Conservation (phyloP, 768 basidiomycete genomes). For the Hebeloma cylindrosporum region DNA sequence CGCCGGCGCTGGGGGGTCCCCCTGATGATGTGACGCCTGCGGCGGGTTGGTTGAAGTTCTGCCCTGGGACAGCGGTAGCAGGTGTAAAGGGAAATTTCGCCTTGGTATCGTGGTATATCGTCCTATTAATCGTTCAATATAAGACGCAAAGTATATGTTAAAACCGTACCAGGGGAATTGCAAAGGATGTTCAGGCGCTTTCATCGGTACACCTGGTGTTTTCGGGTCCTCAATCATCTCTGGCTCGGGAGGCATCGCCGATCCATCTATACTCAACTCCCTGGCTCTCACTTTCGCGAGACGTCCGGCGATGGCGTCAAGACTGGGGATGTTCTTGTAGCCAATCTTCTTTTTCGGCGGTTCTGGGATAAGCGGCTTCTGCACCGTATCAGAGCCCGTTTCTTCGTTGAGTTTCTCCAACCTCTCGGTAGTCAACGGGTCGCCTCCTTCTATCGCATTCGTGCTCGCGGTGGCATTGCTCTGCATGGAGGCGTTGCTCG, state of each 20-base stretch:
- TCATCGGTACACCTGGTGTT: constrained; percentile 70
- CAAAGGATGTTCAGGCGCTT: constrained; percentile 80
- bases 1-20: constrained; percentile 19
- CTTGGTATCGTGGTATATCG: constrained; percentile 88
- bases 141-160: constrained; percentile 8
- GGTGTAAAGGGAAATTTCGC: constrained; percentile 63
- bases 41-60: constrained; percentile 19
- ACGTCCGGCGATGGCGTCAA: constrained; percentile 83
- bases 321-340: constrained; percentile 85
- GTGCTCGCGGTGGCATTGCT: constrained; percentile 41
- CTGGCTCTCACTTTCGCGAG: constrained; percentile 61
- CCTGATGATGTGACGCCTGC: constrained; percentile 18
- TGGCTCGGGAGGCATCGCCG: constrained; percentile 70
- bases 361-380: constrained; percentile 23
- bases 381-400: constrained; percentile 29
- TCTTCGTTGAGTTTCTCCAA: constrained; percentile 66
- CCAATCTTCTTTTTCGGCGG: constrained; percentile 49
- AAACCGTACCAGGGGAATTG: constrained; percentile 74
- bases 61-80: constrained; percentile 29
- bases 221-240: constrained; percentile 82
- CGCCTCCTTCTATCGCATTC: constrained; percentile 31
- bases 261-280: constrained; percentile 62
- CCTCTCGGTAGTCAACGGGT: constrained; percentile 64
- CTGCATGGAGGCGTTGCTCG: constrained; percentile 46
- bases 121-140: constrained; percentile 49